Conservation (phyloP, 2,329 filamentous ascomycete genomes). For the Paecilomyces niveus region DNA sequence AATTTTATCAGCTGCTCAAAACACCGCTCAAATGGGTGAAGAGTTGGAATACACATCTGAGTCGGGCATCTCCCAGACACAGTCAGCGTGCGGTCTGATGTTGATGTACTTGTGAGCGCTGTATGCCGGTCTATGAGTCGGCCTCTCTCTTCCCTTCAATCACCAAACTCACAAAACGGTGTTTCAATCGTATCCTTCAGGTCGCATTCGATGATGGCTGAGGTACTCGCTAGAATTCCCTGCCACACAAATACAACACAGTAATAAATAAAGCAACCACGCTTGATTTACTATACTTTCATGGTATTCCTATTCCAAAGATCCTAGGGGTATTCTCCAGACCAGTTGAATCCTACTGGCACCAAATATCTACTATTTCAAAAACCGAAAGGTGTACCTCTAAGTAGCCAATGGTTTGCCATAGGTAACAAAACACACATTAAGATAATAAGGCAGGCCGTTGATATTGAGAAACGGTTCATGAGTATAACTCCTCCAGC, state of each 20-base stretch:
- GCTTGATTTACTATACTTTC: slow-evolving; percentile 18
- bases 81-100: no score
- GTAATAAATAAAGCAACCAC: no score
- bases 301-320: slow-evolving; percentile 30
- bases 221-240: no score
- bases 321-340: slow-evolving; percentile 27
- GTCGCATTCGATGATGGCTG: not conserved
- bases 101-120: no score
- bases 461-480: slow-evolving; percentile 14
- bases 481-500: slow-evolving; percentile 9
- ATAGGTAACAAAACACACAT: slow-evolving; percentile 15
- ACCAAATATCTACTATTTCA: slow-evolving; percentile 35
- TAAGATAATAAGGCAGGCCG: slow-evolving; percentile 18
- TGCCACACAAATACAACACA: no score
- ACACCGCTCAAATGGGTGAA: no score
- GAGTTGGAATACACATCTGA: no score
- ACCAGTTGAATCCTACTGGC: slow-evolving; percentile 26
- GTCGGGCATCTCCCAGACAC: no score
- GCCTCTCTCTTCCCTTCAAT: not conserved
- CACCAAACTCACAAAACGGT: not conserved
- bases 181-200: not conserved
- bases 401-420: slow-evolving; percentile 27
- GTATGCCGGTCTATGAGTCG: no score
- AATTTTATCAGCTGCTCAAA: no score
- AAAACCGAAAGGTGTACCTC: slow-evolving; percentile 20